Percentiles rank a stretch among this genome's conserved stretches.
Conservation (phyloP, 1,139 yeast species). For the Kurtzmaniella quercitrusa region DNA sequence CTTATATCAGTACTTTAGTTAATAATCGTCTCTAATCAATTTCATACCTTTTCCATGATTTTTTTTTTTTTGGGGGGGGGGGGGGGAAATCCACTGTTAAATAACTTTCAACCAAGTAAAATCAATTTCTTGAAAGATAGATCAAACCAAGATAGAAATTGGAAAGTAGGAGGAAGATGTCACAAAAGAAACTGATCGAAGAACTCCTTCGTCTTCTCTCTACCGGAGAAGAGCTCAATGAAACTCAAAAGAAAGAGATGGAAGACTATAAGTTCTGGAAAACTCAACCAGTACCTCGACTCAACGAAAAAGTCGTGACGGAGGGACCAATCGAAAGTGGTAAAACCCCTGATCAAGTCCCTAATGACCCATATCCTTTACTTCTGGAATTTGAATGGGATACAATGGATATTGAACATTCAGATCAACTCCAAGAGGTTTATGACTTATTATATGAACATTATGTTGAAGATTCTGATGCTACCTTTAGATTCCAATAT, state of each 20-base stretch:
- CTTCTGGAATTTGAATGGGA: constrained; percentile 86
- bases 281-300: constrained; percentile 88
- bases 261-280: constrained; percentile 96
- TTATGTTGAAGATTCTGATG: constrained; percentile 92
- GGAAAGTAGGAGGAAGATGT: background rate
- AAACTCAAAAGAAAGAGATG: constrained; percentile 61
- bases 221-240: constrained; percentile 51
- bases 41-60: no score
- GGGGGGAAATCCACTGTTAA: no score
- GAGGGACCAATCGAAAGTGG: constrained; percentile 81
- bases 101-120: no score
- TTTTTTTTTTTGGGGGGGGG: no score
- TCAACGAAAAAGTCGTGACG: constrained; percentile 58
- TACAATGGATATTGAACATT: constrained; percentile 62
- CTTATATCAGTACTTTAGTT: no score
- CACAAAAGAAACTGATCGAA: constrained; percentile 33
- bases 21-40: no score
- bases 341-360: constrained; percentile 69
- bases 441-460: constrained; percentile 78
- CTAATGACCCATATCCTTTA: constrained; percentile 65
- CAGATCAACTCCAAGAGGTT: constrained; percentile 64
- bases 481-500: constrained; percentile 87
- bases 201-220: constrained; percentile 48
- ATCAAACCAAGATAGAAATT: no score
- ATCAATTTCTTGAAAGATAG: no score